Evolutionary conservation across 1,284 basidiomycete genomes (phyloP).

Genomic region (Anthracocystis setariae): DNA sequence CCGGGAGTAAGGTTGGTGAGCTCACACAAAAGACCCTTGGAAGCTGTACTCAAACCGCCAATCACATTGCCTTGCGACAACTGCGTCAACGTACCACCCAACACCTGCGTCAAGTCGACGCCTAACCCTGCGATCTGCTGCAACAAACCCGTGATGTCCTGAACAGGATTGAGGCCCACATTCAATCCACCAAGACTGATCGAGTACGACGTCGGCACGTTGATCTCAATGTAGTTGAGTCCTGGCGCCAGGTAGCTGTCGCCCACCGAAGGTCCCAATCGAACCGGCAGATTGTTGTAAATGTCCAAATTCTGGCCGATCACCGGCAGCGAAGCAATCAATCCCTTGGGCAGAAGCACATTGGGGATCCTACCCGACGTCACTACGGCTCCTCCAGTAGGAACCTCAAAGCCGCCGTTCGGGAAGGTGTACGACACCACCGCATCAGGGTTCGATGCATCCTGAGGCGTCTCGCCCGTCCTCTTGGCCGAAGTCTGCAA

Average conservation of each 20-base stretch:
- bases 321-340: constrained; percentile 36
- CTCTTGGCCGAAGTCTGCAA: constrained; percentile 41
- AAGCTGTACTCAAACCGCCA: constrained; percentile 13
- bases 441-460: constrained; percentile 35
- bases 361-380: constrained; percentile 40
- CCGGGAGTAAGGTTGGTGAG: constrained; percentile 12
- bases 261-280: constrained; percentile 36
- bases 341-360: constrained; percentile 50
- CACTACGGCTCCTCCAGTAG: constrained; percentile 10
- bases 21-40: constrained; percentile 15
- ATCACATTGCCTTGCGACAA: constrained; percentile 19
- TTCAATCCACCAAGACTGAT: constrained; percentile 11
- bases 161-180: constrained; percentile 23
- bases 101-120: constrained; percentile 8
- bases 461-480: constrained; percentile 19
- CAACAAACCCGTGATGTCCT: constrained; percentile 15
- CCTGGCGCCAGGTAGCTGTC: constrained; percentile 47
- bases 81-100: constrained; percentile 9
- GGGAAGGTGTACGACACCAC: constrained; percentile 46
- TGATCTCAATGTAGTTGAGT: constrained; percentile 52
- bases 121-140: neutral
- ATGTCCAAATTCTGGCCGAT: constrained; percentile 52
- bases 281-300: constrained; percentile 41
- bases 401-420: constrained; percentile 10
- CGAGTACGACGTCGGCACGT: constrained; percentile 41